Evolutionary conservation across 257 asterid genomes (phyloP), one percentile per base, ranked within the genome.

Genomic region (Plectranthus barbatus): DNA sequence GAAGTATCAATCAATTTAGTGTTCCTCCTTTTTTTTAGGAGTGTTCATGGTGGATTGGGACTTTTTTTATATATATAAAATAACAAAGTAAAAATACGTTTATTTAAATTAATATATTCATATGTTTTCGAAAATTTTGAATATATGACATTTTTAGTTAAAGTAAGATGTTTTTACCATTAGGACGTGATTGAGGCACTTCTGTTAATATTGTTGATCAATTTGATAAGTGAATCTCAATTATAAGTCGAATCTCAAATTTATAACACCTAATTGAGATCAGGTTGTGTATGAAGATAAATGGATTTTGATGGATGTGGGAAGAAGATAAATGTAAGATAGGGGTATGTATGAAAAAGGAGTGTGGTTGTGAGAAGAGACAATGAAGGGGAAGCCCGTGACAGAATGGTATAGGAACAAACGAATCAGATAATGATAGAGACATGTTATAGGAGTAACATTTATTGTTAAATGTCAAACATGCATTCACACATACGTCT

Each of bases 371-470:
- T 37, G 34, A 37, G 33, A 51, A 52, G 46, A 15, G 42, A 51
- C 37, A 39, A 37, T 3, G 36, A 21, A 64, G 15, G n/a, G 18
- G 47, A 6, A 66, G 37, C 47, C 71, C 71, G 71, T 66, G 71
- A 66, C 34, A 34, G 17, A 5, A 26, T 17, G 47, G 47, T 39
- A 37, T 64, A 64, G 20, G 60, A 64, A 50, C 60, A 64, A 64
- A 24, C n/a, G 20, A 36, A 65, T 0, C 18, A 54, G 64, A 53
- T 18, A 66, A 44, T 21, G 71, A 66, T 66, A 8, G 29, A 41
- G 56, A 23, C 48, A 7, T 62, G 9, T 42, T 17, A 17, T 37
- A n/a, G n/a, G n/a, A n/a, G n/a, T n/a, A 15, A 20, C 40, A 41
- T 42, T 50, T 23, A 23, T 50, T 11, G 12, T 5, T 50, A 48